Conservation (phyloP, 495 filamentous ascomycete genomes). For the Penicillium nucicola region DNA sequence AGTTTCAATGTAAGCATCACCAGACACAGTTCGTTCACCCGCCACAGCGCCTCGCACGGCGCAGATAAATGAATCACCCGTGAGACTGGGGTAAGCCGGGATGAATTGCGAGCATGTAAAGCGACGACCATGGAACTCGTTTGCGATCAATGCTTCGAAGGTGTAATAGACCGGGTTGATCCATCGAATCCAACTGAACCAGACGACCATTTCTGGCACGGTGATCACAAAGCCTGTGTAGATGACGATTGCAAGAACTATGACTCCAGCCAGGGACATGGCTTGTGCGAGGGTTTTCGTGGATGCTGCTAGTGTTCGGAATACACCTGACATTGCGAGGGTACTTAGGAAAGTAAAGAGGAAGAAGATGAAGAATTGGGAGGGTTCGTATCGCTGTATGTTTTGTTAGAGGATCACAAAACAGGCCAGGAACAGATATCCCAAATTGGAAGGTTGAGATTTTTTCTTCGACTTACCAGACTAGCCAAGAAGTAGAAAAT, state of each 20-base stretch:
- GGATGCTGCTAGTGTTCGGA: conserved; percentile 44
- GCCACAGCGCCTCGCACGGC: conserved; percentile 51
- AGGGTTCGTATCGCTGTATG: conserved; percentile 37
- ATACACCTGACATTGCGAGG: conserved; percentile 54
- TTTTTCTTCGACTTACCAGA: conserved; percentile 29
- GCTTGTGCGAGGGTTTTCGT: conserved; percentile 49
- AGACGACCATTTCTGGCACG: conserved; percentile 42
- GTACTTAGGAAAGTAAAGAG: conserved; percentile 52
- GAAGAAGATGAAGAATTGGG: conserved; percentile 62
- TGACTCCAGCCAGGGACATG: conserved; percentile 46
- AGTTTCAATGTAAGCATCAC: conserved; percentile 50
- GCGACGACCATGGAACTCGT: conserved; percentile 58
- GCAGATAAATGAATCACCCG: conserved; percentile 47
- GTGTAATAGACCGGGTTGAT: conserved; percentile 46
- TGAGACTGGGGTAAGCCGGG: conserved; percentile 49
- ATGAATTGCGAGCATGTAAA: conserved; percentile 49
- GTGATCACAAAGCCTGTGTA: conserved; percentile 50
- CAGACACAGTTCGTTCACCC: conserved; percentile 49
- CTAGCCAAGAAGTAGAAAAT: conserved; percentile 59
- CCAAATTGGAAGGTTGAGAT: too few relatives aligned
- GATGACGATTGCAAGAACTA: conserved; percentile 44
- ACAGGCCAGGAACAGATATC: too few relatives aligned
- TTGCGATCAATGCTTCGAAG: conserved; percentile 41
- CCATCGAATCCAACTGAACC: conserved; percentile 51
- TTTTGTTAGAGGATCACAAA: conserved; percentile 10